Base-by-base conservation (phyloP, 768 basidiomycete genomes). In the Agrocybe praecox region DNA sequence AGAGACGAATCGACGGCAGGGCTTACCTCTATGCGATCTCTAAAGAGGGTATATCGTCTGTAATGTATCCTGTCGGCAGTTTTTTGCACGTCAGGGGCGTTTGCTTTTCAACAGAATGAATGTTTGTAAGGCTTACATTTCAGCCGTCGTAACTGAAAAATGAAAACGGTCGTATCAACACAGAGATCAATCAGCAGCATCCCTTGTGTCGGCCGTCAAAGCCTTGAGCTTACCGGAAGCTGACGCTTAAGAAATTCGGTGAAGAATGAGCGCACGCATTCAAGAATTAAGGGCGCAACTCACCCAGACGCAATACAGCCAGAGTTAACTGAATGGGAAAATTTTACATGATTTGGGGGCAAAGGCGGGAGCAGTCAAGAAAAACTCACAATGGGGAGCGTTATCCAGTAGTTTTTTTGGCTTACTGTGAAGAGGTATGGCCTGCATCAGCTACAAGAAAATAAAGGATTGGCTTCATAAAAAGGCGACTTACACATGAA, bases 401-500 rank as follows among this genome's bases (percentile, higher is more conserved):
- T 67, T 34, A 79, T 69, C 22, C 64, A 62, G 53, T 67, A 69
- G 26, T 77, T 78, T 15, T 60, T 44, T 49, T 62, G 50, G 55
- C 75, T 76, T 17, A 76, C 79, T 79, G 60, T 29, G 58, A 19
- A 54, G 34, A 15, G 50, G 44, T 55, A 49, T 46, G n/a, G 22
- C 2, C 10, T 34, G 22, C 2, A 51, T n/a, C 3, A 17, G 7
- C 3, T n/a, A 2, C 15, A 40, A 19, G 17, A 21, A 32, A 36
- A 22, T 46, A 12, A 17, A 26, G 53, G 1, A 1, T 6, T 8
- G n/a, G n/a, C n/a, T n/a, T n/a, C n/a, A 15, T 32, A 15, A 18
- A 19, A 21, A 21, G 21, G 14, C 18, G 15, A 9, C 72, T 62
- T 53, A 79, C 79, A 62, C 65, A 70, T 76, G 58, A 72, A 72